Base-by-base conservation (phyloP, 768 basidiomycete genomes). In the Floccularia luteovirens region DNA sequence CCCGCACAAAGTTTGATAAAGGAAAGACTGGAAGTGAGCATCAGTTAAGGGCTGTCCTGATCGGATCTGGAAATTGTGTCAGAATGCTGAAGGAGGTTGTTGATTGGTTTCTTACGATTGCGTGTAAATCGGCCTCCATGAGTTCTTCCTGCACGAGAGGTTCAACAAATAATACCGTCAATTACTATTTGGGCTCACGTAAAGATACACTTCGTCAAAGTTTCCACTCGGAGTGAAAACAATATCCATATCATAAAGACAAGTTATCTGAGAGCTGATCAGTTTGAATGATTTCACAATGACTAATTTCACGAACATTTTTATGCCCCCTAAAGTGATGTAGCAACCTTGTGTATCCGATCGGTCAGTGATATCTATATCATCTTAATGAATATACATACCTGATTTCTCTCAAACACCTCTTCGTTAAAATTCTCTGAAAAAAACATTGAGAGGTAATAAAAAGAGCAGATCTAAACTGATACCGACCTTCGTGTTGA, bases 261-360 rank as follows among this genome's bases (percentile, higher is more conserved):
- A 93, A 42, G 90, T 93, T 55, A 94, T 94, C 90, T 93, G 56
- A 20, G 35, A 37, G 24, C 37, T 33, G 48, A 47, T 62, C 41
- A 52, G 51, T 36, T 31, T 27, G 28, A 12, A 32, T 17, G 42
- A 35, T 40, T 42, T 34, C 11, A 43, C 8, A 27, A 45, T n/a
- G n/a, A n/a, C n/a, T n/a, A n/a, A n/a, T 38, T 20, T 38, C 24
- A 63, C 77, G 41, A 33, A 97, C 93, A 57, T 99, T 99, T 70
- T 99, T 99, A 69, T 99, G 96, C 3, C 94, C 92, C 51, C 96
- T 79, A 67, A 99, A 99, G 62, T 99, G 96, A 62, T 94, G 92
- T 25, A 99, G 63, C 30, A 99, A 70, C 57, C 91, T 93, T 43
- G 35, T 42, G 33, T 17, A 38, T 22, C 10, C 33, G 28, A 48